Percentiles rank a stretch among this genome's conserved stretches.
These are phyloP conservation scores for Piloderma croceum DNA, from an alignment of 768 basidiomycete species.

Conservation along the genomic window DNA sequence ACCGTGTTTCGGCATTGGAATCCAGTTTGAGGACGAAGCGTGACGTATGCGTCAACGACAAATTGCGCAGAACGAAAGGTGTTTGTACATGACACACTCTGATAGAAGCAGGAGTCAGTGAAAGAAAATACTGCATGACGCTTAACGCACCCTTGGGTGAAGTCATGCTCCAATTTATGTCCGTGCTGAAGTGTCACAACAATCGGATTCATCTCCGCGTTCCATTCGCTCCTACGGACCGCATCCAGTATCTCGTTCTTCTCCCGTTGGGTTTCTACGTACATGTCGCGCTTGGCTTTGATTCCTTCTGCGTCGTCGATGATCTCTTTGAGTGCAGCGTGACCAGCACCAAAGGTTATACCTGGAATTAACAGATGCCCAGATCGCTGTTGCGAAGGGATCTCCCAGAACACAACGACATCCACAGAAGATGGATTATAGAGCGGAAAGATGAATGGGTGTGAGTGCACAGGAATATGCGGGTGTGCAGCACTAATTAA, in stretches of 20 bases:
- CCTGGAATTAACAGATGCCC: slow-evolving; percentile 60
- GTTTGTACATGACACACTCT: slow-evolving; percentile 56
- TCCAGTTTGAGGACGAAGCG: slow-evolving; percentile 52
- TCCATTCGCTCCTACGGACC: slow-evolving; percentile 69
- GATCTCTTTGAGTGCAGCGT: slow-evolving; percentile 58
- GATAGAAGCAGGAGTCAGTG: slow-evolving; percentile 4
- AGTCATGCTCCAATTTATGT: slow-evolving; percentile 53
- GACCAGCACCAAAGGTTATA: slow-evolving; percentile 59
- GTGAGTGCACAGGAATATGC: slow-evolving; percentile 48
- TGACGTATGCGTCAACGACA: slow-evolving; percentile 59
- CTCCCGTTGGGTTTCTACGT: slow-evolving; percentile 82
- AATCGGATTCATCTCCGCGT: slow-evolving; percentile 72
- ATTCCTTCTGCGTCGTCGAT: slow-evolving; percentile 54
- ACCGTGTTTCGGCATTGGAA: slow-evolving; percentile 15
- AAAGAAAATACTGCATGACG: slow-evolving; percentile 1
- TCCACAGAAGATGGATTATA: slow-evolving; percentile 71
- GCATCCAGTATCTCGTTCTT: slow-evolving; percentile 60
- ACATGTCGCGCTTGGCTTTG: slow-evolving; percentile 79
- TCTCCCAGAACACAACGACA: slow-evolving; percentile 70
- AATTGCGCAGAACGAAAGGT: slow-evolving; percentile 59
- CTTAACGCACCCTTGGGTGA: slow-evolving; percentile 57
- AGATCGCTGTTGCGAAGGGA: slow-evolving; percentile 50
- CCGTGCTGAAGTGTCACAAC: slow-evolving; percentile 44
- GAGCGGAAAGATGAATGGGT: slow-evolving; percentile 70
- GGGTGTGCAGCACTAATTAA: slow-evolving; percentile 39